Conservation (phyloP, 306 rosid species). For the Rosa rugosa region DNA sequence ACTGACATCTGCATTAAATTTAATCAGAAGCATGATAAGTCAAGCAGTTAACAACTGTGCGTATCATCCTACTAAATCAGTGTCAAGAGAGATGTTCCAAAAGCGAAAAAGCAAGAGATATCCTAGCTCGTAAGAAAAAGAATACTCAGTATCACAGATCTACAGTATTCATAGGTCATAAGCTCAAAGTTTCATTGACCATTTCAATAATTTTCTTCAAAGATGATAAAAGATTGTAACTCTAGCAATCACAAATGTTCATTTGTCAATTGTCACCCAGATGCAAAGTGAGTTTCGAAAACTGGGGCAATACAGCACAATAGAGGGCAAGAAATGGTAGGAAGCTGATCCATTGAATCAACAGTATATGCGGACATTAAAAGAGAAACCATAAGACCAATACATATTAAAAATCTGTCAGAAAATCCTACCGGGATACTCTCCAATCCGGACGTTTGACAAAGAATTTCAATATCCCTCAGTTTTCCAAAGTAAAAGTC, state of each 20-base stretch:
- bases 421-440: constrained; percentile 69
- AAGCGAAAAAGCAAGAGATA: neutral
- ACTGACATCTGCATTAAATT: constrained; percentile 62
- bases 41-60: neutral
- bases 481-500: constrained; percentile 94
- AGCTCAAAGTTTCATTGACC: neutral
- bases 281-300: neutral
- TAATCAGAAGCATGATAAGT: neutral
- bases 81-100: neutral
- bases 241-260: neutral
- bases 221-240: neutral
- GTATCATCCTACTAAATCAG: neutral
- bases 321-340: neutral
- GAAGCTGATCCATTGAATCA: neutral
- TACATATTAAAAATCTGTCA: neutral
- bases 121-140: constrained; percentile 2
- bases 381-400: neutral
- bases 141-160: neutral
- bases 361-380: neutral
- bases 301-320: neutral
- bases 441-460: constrained; percentile 77
- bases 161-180: neutral
- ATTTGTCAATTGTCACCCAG: neutral
- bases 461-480: constrained; percentile 91
- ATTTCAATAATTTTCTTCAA: neutral